A percentile compares a stretch with the other conserved stretches of the same genome.
phyloP scores from a whole-genome alignment of 2,329 filamentous ascomycete species.

The Chrysosporium keratinophilum region DNA sequence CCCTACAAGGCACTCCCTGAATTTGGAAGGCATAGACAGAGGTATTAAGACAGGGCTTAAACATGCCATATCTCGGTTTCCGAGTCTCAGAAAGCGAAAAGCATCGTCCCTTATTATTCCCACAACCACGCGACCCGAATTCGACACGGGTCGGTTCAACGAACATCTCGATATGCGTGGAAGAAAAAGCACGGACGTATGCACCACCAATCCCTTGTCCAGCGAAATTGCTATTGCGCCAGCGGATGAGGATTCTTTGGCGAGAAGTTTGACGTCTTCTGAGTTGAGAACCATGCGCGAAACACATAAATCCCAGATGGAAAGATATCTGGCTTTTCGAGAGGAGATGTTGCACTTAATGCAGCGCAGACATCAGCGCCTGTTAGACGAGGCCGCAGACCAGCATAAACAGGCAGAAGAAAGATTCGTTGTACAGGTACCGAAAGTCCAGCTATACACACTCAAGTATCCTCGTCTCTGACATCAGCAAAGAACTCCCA shows the following conservation, averaged over 20 bases:
- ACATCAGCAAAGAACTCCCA: constrained; percentile 26
- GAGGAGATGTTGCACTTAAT: constrained; percentile 25
- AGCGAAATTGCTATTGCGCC: neutral
- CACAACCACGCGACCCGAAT: neutral
- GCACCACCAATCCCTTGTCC: neutral
- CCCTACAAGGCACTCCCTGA: constrained; percentile 18
- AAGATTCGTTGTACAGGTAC: constrained; percentile 33
- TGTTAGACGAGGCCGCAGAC: constrained; percentile 23
- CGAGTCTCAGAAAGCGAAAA: constrained; percentile 12
- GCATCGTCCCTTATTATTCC: neutral
- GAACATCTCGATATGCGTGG: neutral
- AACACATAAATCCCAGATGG: constrained; percentile 10
- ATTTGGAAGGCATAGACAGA: constrained; percentile 16
- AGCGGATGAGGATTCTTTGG: constrained; percentile 26
- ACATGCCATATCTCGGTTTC: constrained; percentile 14
- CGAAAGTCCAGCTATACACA: neutral
- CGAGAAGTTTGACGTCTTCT: constrained; percentile 27
- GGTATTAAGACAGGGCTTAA: constrained; percentile 13
- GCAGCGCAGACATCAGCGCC: constrained; percentile 23
- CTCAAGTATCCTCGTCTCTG: neutral
- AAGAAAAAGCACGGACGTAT: constrained; percentile 3
- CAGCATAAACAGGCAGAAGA: constrained; percentile 27
- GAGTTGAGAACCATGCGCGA: constrained; percentile 16
- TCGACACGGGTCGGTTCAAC: neutral
- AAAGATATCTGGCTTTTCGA: constrained; percentile 22